A percentile compares a stretch with the other conserved stretches of the same genome.
Evolutionary conservation across 108 stramenopile species (phyloP).

Genomic region (Cyclotella kingstonii): DNA sequence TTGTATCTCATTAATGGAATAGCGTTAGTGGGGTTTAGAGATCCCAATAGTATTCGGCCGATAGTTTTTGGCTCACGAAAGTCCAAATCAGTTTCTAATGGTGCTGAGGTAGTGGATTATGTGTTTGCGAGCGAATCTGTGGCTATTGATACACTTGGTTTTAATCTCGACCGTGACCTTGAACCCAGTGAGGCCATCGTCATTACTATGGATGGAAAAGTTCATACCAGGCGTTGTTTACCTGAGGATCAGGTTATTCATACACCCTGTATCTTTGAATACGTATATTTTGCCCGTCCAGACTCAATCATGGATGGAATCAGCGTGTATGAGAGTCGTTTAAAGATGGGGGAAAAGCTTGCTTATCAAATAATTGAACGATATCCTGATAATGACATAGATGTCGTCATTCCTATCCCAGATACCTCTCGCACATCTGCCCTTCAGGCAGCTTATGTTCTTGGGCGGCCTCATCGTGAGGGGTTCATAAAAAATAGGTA

Average conservation of each 20-base stretch:
- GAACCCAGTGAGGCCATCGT: constrained; percentile 94
- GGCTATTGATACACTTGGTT: constrained; percentile 96
- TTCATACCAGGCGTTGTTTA: constrained; percentile 64
- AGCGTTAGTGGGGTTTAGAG: constrained; percentile 95
- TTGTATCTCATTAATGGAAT: constrained; percentile 93
- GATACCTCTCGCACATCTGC: constrained; percentile 95
- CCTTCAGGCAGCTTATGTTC: constrained; percentile 86
- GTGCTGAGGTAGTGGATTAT: constrained; percentile 65
- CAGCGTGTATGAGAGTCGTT: constrained; percentile 93
- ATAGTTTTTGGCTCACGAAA: constrained; percentile 86
- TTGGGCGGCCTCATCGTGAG: constrained; percentile 92
- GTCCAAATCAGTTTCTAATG: constrained; percentile 24
- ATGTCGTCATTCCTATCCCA: constrained; percentile 98
- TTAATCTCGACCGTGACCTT: constrained; percentile 88
- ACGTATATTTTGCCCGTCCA: constrained; percentile 99
- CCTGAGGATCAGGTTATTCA: constrained; percentile 28
- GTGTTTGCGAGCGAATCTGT: constrained; percentile 94
- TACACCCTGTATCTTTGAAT: constrained; percentile 98
- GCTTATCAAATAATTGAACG: constrained; percentile 77
- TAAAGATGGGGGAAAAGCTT: constrained; percentile 97
- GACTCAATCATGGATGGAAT: constrained; percentile 98
- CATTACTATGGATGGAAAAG: constrained; percentile 78
- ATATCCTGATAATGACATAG: constrained; percentile 94
- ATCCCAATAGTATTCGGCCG: constrained; percentile 97
- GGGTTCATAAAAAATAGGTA: constrained; percentile 99